Evolutionary conservation across 805 yeast genomes (phyloP).

Genomic region (Sugiyamaella marilandica): DNA sequence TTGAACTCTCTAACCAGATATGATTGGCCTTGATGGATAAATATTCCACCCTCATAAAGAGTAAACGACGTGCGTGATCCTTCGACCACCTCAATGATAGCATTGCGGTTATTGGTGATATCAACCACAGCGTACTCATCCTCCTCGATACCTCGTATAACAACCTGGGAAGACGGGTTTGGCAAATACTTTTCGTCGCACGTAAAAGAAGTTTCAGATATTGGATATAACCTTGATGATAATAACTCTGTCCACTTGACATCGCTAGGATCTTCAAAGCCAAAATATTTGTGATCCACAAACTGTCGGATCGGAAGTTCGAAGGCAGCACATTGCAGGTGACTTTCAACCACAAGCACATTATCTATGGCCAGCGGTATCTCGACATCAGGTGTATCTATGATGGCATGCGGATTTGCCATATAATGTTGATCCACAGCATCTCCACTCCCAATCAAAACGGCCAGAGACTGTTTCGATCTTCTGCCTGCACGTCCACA

Average conservation of each 20-base stretch:
- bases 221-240: slow-evolving; percentile 38
- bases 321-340: slow-evolving; percentile 91
- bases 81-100: slow-evolving; percentile 74
- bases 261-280: slow-evolving; percentile 9
- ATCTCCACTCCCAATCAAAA: slow-evolving; percentile 70
- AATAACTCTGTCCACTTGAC: slow-evolving; percentile 22
- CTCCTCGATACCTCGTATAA: slow-evolving; percentile 79
- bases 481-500: slow-evolving; percentile 97
- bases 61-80: slow-evolving; percentile 87
- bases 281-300: slow-evolving; percentile 56
- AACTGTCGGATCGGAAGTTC: slow-evolving; percentile 63
- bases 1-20: slow-evolving; percentile 83
- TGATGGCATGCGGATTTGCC: slow-evolving; percentile 57
- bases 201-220: slow-evolving; percentile 48
- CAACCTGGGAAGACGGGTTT: slow-evolving; percentile 72
- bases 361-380: slow-evolving; percentile 58
- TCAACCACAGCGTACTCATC: slow-evolving; percentile 86
- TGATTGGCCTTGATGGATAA: slow-evolving; percentile 89
- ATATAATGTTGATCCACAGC: slow-evolving; percentile 86
- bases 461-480: slow-evolving; percentile 70
- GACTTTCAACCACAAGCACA: slow-evolving; percentile 64
- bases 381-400: slow-evolving; percentile 49
- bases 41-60: slow-evolving; percentile 86
- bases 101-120: slow-evolving; percentile 66
- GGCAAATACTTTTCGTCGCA: slow-evolving; percentile 62